Evolutionary conservation across 208 protist species (phyloP), one percentile per base, ranked within the genome.

Genomic region (Trypanosoma cruzi): DNA sequence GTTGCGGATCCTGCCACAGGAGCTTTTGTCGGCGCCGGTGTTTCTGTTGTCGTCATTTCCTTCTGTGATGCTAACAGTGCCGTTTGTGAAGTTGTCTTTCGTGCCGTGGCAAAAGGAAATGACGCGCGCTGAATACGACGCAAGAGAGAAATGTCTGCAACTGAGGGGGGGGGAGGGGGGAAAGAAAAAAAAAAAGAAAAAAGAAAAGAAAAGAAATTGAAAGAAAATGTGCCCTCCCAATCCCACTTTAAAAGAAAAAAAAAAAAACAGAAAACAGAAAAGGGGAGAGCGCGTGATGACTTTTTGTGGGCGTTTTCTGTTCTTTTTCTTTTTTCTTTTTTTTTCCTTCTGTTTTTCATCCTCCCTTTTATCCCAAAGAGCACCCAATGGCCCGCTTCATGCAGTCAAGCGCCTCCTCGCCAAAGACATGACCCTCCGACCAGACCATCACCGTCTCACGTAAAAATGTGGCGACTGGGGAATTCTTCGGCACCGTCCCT

Each of bases 1-100:
- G 75, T 86, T 2, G 75, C 77, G 10, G 64, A 73, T 34, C 71
- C 86, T 57, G 77, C 71, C 66, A 66, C 69, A 16, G 36, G 64
- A 11, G 50, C 58, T 42, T 6, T 32, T 16, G 13, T 13, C 37
- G 5, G 5, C 37, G n/a, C n/a, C n/a, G 6, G 1, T 48, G 26
- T 61, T 32, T 31, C n/a, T 61, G 56, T 6, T 61, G 16, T 26
- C 14, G 50, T 32, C 50, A 55, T 55, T 2, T 26, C 22, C 44
- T 13, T 6, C 44, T 49, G 44, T 20, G 44, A 49, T 49, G 44
- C 44, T 49, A 49, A 20, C 20, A 22, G 16, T 49, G 44, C 44
- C 5, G 16, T 49, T 22, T 6, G 10, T 5, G 16, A 5, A 20
- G 16, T 49, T 49, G 7, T 3, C 44, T 40, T 40, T 13, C 4